A percentile compares a stretch with the other conserved stretches of the same genome.
Conservation (phyloP, 257 asterid genomes). For the Solanum sparsipilum region DNA sequence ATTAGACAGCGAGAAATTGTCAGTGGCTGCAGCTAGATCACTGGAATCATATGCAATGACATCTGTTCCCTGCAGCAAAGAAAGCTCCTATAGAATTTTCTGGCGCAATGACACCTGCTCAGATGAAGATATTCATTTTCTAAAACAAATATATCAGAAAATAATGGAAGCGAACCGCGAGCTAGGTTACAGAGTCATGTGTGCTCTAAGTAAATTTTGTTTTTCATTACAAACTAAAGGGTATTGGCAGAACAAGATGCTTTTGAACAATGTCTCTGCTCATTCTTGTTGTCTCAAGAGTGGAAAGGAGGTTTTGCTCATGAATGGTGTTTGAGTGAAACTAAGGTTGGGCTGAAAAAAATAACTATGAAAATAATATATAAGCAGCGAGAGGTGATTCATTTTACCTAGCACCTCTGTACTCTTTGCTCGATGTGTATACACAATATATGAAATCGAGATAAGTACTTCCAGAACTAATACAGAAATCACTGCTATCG, state of each 20-base stretch:
- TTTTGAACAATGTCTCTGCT: background rate
- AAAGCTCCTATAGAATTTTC: background rate
- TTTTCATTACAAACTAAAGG: background rate
- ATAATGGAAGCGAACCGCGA: background rate
- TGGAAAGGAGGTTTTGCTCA: background rate
- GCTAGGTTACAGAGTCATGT: background rate
- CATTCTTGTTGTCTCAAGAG: background rate
- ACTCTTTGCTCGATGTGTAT: background rate
- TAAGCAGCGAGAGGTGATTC: background rate
- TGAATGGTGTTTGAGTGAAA: background rate
- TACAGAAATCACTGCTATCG: background rate
- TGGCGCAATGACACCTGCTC: background rate
- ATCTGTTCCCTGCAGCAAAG: background rate
- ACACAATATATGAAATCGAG: background rate
- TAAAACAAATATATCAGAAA: background rate
- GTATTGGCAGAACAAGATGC: background rate
- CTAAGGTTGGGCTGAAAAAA: background rate
- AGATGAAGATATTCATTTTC: background rate
- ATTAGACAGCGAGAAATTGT: constrained; percentile 13
- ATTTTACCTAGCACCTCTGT: background rate
- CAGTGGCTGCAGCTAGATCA: constrained; percentile 26
- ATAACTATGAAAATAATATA: background rate
- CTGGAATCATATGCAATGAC: background rate
- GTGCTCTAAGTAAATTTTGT: background rate
- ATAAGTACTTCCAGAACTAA: background rate